Base-by-base conservation (phyloP, 2,329 filamentous ascomycete species). In the Mycogone perniciosa region DNA sequence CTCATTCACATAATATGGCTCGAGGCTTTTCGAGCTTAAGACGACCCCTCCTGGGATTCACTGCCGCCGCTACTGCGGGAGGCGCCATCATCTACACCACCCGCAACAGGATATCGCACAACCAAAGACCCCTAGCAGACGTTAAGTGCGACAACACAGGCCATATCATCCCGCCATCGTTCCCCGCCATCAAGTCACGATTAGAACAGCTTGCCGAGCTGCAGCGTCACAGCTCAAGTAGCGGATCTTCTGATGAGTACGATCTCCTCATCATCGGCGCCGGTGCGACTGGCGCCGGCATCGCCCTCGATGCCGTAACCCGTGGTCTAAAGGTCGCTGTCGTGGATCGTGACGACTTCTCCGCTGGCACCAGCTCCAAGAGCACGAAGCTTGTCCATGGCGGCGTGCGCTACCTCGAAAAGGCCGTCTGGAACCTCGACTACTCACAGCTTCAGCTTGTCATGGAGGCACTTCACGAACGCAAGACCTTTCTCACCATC, bases 351-450 rank as follows among this genome's bases (percentile, higher is more conserved):
- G 88, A 92, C 66, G 88, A 93, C 69, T 93, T 92, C 66, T 85
- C 84, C 60, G 79, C 84, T 55, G 88, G 88, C 31, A 92, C 88
- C 38, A 90, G 86, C 72, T 89, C 85, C 68, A 92, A 92, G 74
- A 90, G 86, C 71, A 93, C 88, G 44, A 93, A 93, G 71, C 76
- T 93, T 48, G 88, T 93, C 13, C 88, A 93, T 69, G 88, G 88
- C 59, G 88, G 88, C 63, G 88, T 93, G 53, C 81, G 88, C 58
- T 93, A 92, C 65, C 75, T 93, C 52, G 88, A 93, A 68, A 93
- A 93, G 74, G 88, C 88, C 49, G 82, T 93, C 45, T 89, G 84
- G 84, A 87, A 91, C 66, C 74, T 92, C 61, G 88, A 93, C 68
- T 91, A 90, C 67, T 84, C 84, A 59, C 88, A 93, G 77, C 87